phyloP scores from a whole-genome alignment of 192 early-diverging fungal genomes.

The Backusella morwellensis region DNA sequence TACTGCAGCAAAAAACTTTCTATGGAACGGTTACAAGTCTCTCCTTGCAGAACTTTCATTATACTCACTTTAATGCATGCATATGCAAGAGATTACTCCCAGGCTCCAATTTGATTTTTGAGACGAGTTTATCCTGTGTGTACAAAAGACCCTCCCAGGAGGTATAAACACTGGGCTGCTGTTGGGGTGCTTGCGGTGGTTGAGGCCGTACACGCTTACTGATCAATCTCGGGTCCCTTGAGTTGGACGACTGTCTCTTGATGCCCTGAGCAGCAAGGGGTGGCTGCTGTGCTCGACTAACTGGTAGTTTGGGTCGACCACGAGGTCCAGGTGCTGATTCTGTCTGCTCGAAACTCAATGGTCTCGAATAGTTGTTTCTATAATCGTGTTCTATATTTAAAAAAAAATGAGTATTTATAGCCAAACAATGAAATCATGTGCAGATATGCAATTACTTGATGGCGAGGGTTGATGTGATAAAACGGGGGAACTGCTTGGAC shows the following conservation, averaged over 20 bases:
- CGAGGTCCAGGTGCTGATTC: background rate
- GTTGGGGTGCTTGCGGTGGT: background rate
- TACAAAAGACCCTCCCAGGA: background rate
- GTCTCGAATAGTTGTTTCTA: background rate
- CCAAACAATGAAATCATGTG: background rate
- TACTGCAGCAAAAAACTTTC: background rate
- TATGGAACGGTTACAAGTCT: background rate
- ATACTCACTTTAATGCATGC: background rate
- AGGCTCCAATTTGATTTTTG: background rate
- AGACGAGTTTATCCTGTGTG: background rate
- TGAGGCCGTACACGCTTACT: background rate
- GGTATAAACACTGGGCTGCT: background rate
- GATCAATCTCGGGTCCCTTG: background rate
- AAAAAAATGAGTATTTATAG: background rate
- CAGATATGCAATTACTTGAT: background rate
- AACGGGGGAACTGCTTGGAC: background rate
- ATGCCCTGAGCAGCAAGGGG: background rate
- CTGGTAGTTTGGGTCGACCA: background rate
- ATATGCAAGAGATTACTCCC: background rate
- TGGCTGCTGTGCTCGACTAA: background rate
- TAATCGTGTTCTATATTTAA: background rate
- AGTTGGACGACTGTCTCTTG: background rate
- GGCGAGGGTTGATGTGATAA: background rate
- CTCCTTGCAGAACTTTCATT: background rate
- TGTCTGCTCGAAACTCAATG: background rate